A percentile compares a stretch with the other conserved stretches of the same genome.
Evolutionary conservation across 2,329 filamentous ascomycete species (phyloP).

Genomic region (Pyricularia grisea): DNA sequence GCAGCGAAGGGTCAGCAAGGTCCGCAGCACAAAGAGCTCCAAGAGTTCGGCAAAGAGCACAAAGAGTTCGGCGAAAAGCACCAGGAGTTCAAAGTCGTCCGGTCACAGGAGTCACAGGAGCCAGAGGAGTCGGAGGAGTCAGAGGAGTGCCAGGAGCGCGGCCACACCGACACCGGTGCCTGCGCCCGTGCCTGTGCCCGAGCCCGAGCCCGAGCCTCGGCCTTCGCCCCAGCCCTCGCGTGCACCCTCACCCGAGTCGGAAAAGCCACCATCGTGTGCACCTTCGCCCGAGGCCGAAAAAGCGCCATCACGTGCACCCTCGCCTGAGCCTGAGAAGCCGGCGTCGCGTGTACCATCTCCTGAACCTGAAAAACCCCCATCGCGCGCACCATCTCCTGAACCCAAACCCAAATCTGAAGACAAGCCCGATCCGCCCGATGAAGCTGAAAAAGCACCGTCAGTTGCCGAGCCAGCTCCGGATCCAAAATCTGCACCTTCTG

Average conservation of each 20-base stretch:
- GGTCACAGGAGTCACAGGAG: background rate
- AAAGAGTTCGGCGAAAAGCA: background rate
- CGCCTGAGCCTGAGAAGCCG: background rate
- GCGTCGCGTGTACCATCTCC: background rate
- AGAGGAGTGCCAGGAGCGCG: background rate
- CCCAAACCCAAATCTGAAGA: background rate
- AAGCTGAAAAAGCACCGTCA: background rate
- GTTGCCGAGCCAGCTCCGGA: too few relatives aligned
- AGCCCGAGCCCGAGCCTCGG: background rate
- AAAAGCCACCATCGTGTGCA: background rate
- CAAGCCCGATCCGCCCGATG: background rate
- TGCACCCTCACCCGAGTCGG: background rate
- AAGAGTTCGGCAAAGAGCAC: background rate
- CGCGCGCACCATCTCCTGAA: background rate
- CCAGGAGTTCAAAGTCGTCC: background rate
- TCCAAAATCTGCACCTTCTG: background rate
- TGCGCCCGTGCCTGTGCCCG: background rate
- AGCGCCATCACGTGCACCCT: background rate
- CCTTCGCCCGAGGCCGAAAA: background rate
- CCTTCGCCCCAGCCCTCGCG: background rate
- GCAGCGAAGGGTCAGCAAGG: slow-evolving; percentile 14
- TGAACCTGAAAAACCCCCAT: background rate
- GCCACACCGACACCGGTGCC: background rate
- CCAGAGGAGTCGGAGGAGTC: background rate
- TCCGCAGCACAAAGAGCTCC: background rate